These are phyloP conservation scores for Epicoccum nigrum DNA, from an alignment of 2,329 filamentous ascomycete species.

Conservation along the genomic window DNA sequence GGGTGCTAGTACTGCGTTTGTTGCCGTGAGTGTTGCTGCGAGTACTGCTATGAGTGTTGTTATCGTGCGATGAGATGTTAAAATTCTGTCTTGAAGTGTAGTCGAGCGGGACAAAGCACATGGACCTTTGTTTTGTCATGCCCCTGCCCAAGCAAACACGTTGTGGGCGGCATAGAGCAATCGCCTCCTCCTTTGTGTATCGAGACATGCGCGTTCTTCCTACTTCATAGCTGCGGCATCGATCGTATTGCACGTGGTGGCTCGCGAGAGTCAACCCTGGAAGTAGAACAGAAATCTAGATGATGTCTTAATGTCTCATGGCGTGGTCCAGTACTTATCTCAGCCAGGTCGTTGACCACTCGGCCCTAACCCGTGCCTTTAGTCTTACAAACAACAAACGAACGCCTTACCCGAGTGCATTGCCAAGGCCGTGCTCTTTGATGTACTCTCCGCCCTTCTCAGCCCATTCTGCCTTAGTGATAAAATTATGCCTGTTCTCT, in stretches of 20 bases:
- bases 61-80: not conserved
- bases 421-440: slow-evolving; percentile 66
- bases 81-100: not conserved
- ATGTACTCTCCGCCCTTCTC: slow-evolving; percentile 96
- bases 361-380: not conserved
- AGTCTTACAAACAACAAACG: not conserved
- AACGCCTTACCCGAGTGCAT: slow-evolving; percentile 36
- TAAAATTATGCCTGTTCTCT: slow-evolving; percentile 66
- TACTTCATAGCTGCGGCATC: not conserved
- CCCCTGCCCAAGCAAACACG: not conserved
- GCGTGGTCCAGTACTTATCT: not conserved
- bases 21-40: too few relatives aligned
- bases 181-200: not conserved
- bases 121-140: slow-evolving; percentile 1
- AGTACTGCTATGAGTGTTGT: too few relatives aligned
- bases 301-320: not conserved
- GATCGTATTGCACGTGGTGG: not conserved
- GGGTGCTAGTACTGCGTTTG: too few relatives aligned
- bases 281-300: not conserved
- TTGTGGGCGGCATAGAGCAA: not conserved
- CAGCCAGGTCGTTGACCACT: not conserved
- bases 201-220: slow-evolving; percentile 1
- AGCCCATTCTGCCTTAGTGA: slow-evolving; percentile 81
- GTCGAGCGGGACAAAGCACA: slow-evolving; percentile 4
- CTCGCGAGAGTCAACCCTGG: not conserved